phyloP scores from a whole-genome alignment of 805 yeast species.

The Hemisphaericaspora nanyangensis region DNA sequence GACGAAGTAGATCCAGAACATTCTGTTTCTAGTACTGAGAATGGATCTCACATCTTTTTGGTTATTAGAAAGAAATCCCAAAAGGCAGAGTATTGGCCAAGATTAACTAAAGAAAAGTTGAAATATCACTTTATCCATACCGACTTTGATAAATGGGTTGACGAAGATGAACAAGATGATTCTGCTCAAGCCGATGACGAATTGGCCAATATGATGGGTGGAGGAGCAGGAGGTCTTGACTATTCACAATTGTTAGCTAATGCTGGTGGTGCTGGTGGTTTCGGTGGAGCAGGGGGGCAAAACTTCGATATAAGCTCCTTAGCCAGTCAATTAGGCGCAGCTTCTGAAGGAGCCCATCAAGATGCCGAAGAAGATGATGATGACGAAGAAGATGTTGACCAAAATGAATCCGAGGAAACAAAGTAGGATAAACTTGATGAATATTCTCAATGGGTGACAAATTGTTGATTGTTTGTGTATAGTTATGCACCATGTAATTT shows the following conservation, averaged over 20 bases:
- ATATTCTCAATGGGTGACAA: not conserved
- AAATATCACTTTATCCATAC: conserved; percentile 82
- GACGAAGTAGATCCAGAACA: conserved; percentile 67
- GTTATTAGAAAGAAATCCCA: conserved; percentile 66
- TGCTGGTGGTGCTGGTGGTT: conserved; percentile 28
- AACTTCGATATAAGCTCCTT: conserved; percentile 32
- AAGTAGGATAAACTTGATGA: not conserved
- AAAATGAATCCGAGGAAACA: conserved; percentile 1
- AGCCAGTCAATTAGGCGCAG: conserved; percentile 44
- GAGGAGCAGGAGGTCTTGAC: conserved; percentile 32
- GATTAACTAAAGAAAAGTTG: conserved; percentile 82
- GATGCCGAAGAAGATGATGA: conserved; percentile 22
- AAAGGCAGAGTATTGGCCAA: conserved; percentile 88
- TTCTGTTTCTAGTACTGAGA: conserved; percentile 51
- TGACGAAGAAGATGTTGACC: conserved; percentile 13
- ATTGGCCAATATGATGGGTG: conserved; percentile 23
- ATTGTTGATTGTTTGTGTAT: too few relatives aligned
- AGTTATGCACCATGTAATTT: too few relatives aligned
- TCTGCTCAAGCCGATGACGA: conserved; percentile 44
- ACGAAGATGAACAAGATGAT: conserved; percentile 95
- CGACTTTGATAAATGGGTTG: conserved; percentile 97
- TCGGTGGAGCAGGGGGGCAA: conserved; percentile 18
- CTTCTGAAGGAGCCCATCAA: conserved; percentile 22
- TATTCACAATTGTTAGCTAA: conserved; percentile 34
- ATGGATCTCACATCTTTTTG: conserved; percentile 60